Evolutionary conservation across 1,139 yeast genomes (phyloP).

Genomic region (Nakaseomyces sp.): DNA sequence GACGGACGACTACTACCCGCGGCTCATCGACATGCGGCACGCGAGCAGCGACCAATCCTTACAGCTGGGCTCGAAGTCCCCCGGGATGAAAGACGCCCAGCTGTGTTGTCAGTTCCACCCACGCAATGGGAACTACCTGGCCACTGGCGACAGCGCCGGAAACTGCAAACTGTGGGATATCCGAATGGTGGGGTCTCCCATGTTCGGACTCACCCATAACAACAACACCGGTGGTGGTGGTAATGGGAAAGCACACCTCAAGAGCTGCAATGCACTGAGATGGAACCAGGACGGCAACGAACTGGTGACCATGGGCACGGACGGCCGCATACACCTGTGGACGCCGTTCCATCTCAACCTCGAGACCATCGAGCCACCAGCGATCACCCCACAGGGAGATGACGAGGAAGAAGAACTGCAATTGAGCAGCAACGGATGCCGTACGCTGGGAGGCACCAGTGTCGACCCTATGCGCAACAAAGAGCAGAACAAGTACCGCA

Average conservation of each 20-base stretch:
- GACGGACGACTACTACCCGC: slow-evolving; percentile 58
- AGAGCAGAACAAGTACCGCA: slow-evolving; percentile 20
- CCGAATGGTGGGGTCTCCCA: slow-evolving; percentile 17
- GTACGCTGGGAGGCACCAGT: slow-evolving; percentile 3
- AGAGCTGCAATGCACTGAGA: slow-evolving; percentile 20
- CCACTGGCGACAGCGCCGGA: slow-evolving; percentile 72
- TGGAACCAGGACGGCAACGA: slow-evolving; percentile 21
- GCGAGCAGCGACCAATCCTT: slow-evolving; percentile 11
- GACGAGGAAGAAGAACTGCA: slow-evolving; percentile 1
- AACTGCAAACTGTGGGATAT: slow-evolving; percentile 36
- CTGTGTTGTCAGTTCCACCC: slow-evolving; percentile 76
- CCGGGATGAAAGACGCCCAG: slow-evolving; percentile 53
- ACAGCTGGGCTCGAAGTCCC: slow-evolving; percentile 18
- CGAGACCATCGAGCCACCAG: slow-evolving; percentile 1
- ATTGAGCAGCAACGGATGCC: slow-evolving; percentile 26
- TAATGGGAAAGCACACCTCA: slow-evolving; percentile 18
- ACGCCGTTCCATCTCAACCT: slow-evolving; percentile 12
- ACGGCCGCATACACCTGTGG: slow-evolving; percentile 25
- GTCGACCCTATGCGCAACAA: slow-evolving; percentile 39
- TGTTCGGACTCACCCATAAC: not conserved
- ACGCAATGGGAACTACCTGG: slow-evolving; percentile 38
- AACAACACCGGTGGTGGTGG: not conserved
- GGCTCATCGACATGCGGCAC: slow-evolving; percentile 60
- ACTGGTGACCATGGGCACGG: slow-evolving; percentile 20
- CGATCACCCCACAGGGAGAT: not conserved